phyloP scores from a whole-genome alignment of 768 basidiomycete genomes.

The Tulasnella sp. region DNA sequence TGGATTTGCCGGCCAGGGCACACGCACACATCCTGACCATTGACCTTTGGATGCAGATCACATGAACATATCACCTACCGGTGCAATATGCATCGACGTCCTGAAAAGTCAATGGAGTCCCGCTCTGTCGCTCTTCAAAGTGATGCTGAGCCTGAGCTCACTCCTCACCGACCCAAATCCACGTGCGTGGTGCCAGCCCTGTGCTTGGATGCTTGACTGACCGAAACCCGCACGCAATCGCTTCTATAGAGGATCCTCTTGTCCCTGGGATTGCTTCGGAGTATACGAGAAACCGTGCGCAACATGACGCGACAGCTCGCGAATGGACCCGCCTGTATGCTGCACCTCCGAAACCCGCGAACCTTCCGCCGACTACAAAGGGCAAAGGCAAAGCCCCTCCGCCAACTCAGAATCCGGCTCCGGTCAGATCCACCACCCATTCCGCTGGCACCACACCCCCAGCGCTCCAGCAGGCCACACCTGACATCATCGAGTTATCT shows the following conservation, averaged over 20 bases:
- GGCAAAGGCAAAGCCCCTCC: conserved; percentile 9
- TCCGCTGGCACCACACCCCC: background rate
- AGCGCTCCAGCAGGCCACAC: background rate
- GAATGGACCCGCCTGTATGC: conserved; percentile 71
- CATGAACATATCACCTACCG: conserved; percentile 44
- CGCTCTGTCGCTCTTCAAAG: conserved; percentile 86
- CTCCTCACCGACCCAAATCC: conserved; percentile 92
- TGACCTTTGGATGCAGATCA: conserved; percentile 34
- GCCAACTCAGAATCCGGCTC: background rate
- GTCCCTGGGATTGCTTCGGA: conserved; percentile 65
- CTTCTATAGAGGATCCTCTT: conserved; percentile 23
- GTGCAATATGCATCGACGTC: conserved; percentile 74
- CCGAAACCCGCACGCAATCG: conserved; percentile 28
- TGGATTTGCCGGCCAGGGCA: background rate
- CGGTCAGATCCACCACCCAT: background rate
- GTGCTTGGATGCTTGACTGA: no score
- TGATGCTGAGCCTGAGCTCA: conserved; percentile 85
- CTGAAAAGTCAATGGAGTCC: conserved; percentile 93
- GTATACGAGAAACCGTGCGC: conserved; percentile 49
- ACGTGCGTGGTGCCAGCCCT: conserved; percentile 42
- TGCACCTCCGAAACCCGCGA: conserved; percentile 29
- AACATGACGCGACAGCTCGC: conserved; percentile 66
- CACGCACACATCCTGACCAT: background rate
- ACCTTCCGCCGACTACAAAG: background rate
- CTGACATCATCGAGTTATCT: conserved; percentile 1